Conservation (phyloP, 208 protist genomes). For the Herpetomonas samuelpessoai region DNA sequence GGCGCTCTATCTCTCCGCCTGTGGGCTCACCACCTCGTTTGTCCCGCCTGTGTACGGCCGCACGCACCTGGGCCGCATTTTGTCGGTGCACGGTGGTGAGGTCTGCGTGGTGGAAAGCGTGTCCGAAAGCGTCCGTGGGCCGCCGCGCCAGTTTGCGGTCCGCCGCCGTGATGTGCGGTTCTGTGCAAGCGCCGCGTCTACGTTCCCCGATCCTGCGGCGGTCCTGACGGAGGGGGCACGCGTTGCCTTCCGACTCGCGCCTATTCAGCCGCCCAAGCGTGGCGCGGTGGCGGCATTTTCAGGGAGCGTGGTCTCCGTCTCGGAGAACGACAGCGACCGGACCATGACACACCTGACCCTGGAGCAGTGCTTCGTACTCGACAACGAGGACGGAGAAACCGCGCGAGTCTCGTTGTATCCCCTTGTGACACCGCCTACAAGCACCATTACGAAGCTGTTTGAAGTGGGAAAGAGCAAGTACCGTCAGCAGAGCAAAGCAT, state of each 20-base stretch:
- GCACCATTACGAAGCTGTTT: conserved; percentile 65
- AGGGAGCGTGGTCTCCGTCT: conserved; percentile 43
- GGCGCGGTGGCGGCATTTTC: conserved; percentile 38
- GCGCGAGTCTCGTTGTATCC: conserved; percentile 48
- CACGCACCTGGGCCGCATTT: conserved; percentile 64
- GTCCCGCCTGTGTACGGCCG: conserved; percentile 75
- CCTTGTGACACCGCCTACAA: conserved; percentile 53
- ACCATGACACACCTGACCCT: conserved; percentile 44
- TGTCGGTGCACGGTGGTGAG: conserved; percentile 45
- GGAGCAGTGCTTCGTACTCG: conserved; percentile 62
- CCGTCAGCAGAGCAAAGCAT: conserved; percentile 56
- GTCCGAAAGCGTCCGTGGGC: conserved; percentile 19
- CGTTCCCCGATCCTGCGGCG: not conserved
- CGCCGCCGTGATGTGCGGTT: conserved; percentile 69
- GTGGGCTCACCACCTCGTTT: conserved; percentile 61
- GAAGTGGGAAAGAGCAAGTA: conserved; percentile 84
- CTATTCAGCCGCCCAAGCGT: conserved; percentile 59
- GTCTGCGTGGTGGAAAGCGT: conserved; percentile 71
- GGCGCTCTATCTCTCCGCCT: conserved; percentile 63
- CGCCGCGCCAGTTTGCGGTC: conserved; percentile 33
- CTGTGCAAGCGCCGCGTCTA: conserved; percentile 61
- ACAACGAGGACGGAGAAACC: conserved; percentile 60
- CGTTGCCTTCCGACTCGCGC: conserved; percentile 55
- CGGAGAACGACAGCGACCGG: conserved; percentile 56
- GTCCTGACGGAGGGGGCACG: conserved; percentile 36